Base-by-base conservation (phyloP, 495 filamentous ascomycete species). In the Lindgomyces ingoldianus region DNA sequence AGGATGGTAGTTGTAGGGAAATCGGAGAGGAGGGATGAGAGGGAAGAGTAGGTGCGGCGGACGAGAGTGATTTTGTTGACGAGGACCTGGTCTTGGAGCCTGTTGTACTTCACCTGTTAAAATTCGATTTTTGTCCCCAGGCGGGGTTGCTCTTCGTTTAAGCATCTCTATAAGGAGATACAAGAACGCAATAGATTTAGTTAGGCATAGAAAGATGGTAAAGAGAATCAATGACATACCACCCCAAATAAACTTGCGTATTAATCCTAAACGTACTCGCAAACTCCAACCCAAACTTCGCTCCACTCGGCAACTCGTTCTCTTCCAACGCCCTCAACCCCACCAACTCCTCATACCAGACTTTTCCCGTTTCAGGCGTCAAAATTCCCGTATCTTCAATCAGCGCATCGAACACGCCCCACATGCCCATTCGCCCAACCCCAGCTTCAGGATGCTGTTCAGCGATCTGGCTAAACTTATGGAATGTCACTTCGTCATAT, bases 401-500 rank as follows among this genome's bases (percentile, higher is more conserved):
- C 54, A 39, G 19, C 9, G 29, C 54, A 68, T 75, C 73, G 62
- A 69, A 75, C 3, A 66, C 51, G 8, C 64, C 69, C 45, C 64
- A 62, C 33, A 75, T 63, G 0, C 29, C 26, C 66, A 74, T 66
- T 26, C 62, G 53, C 47, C 56, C 49, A 30, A 70, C 44, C 1
- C 68, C 63, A 0, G 39, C 41, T 47, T 70, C 64, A 1, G 58
- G 49, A 1, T 22, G 6, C 16, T 49, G 12, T 22, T 63, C 48
- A 22, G 36, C 57, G n/a, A 70, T 50, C 54, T 64, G 47, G 26
- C 41, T 65, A 10, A 79, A 71, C 44, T 74, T 74, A 22, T 57
- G 19, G 57, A 76, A 78, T 0, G 76, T 78, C 36, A 76, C 61
- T 2, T 27, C 46, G 24, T 80, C 78, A 73, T 76, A 78, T 14